A percentile compares a stretch with the other conserved stretches of the same genome.
phyloP scores from a whole-genome alignment of 225 moss, liverwort and hornwort species.

The Thuidium tamariscinum region DNA sequence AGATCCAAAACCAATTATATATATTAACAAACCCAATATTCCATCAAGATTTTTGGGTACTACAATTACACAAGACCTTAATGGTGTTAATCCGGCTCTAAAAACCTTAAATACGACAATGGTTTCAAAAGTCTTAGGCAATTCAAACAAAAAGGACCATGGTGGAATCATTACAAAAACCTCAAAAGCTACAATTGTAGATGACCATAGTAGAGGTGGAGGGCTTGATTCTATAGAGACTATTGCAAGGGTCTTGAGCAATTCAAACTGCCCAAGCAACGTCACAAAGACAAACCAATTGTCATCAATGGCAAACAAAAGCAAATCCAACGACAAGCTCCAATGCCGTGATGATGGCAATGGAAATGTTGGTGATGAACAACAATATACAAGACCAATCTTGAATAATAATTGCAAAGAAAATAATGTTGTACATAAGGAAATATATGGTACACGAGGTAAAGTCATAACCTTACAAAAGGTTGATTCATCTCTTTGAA shows the following conservation, averaged over 20 bases:
- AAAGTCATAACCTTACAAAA: not conserved
- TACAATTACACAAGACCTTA: not conserved
- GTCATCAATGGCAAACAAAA: conserved; percentile 1
- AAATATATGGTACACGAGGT: not conserved
- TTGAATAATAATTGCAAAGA: conserved; percentile 2
- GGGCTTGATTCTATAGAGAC: conserved; percentile 1
- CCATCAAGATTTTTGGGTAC: not conserved
- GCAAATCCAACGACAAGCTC: not conserved
- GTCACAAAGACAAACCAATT: not conserved
- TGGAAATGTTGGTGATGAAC: not conserved
- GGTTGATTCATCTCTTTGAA: not conserved
- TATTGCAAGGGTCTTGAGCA: conserved; percentile 2
- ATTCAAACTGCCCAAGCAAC: not conserved
- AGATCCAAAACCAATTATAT: conserved; percentile 5
- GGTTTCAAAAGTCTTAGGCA: conserved; percentile 14
- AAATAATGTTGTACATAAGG: not conserved
- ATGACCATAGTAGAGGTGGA: not conserved
- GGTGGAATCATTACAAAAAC: conserved; percentile 12
- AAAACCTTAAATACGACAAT: not conserved
- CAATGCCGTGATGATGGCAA: not conserved
- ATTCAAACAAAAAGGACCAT: conserved; percentile 22
- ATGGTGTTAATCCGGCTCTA: not conserved
- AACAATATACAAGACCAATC: not conserved
- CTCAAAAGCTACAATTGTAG: conserved; percentile 8
- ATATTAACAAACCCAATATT: not conserved